Conservation (phyloP, 176 grass and related monocot genomes). For the Rhynchospora pubera region DNA sequence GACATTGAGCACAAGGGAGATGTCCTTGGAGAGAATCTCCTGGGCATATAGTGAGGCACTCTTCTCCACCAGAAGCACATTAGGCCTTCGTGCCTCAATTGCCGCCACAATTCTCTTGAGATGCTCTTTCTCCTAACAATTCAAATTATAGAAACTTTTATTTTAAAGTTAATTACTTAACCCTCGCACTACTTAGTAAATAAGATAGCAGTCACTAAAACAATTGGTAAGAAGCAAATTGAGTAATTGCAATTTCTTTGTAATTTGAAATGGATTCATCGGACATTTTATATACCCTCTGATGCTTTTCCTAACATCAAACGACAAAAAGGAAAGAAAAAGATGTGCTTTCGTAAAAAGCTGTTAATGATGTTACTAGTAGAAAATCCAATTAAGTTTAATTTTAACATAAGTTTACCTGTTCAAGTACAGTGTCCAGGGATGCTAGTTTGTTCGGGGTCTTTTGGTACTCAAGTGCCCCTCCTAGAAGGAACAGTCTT, state of each 20-base stretch:
- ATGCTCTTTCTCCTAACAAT: constrained; percentile 75
- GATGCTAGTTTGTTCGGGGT: constrained; percentile 78
- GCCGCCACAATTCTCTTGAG: constrained; percentile 62
- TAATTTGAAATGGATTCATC: background rate
- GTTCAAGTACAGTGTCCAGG: constrained; percentile 65
- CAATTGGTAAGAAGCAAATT: background rate
- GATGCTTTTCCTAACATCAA: background rate
- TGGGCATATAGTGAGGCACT: constrained; percentile 79
- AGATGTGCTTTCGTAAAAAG: background rate
- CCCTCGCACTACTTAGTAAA: background rate
- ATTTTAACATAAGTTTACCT: constrained; percentile 28
- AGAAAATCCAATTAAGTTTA: background rate
- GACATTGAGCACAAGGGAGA: constrained; percentile 89
- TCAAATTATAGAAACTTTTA: constrained; percentile 17
- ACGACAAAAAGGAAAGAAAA: constrained; percentile 7
- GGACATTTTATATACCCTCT: background rate
- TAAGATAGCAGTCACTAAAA: background rate
- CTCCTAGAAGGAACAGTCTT: constrained; percentile 89
- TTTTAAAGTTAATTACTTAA: background rate
- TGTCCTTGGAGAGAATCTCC: constrained; percentile 79
- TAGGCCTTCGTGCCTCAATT: constrained; percentile 63
- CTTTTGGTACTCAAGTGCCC: constrained; percentile 84
- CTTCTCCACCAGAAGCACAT: constrained; percentile 96
- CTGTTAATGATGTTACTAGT: background rate
- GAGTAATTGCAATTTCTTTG: background rate